phyloP scores from a whole-genome alignment of 495 filamentous ascomycete species.

The Staphylotrichum longicolle region DNA sequence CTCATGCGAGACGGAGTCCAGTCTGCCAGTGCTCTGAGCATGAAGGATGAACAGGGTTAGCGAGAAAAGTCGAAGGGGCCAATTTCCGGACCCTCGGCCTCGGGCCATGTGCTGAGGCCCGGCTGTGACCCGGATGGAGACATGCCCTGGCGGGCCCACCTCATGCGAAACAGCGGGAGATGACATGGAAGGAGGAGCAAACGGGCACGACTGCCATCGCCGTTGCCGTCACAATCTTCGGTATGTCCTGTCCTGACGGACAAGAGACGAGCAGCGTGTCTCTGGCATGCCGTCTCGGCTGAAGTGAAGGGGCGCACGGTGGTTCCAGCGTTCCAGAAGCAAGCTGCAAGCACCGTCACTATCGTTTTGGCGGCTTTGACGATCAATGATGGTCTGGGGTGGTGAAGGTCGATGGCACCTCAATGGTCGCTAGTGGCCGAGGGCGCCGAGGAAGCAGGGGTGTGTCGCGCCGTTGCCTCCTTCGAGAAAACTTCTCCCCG shows the following conservation, averaged over 20 bases:
- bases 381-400: slow-evolving; percentile 9
- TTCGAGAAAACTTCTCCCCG: slow-evolving; percentile 15
- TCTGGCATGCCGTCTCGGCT: too few relatives aligned
- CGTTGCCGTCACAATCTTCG: too few relatives aligned
- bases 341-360: neutral
- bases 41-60: slow-evolving; percentile 9
- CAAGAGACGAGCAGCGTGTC: too few relatives aligned
- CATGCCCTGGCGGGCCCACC: slow-evolving; percentile 15
- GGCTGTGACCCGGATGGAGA: slow-evolving; percentile 22
- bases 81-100: slow-evolving; percentile 33
- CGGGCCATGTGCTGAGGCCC: slow-evolving; percentile 21
- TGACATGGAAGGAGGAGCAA: slow-evolving; percentile 14
- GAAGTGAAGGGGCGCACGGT: neutral
- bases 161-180: slow-evolving; percentile 21
- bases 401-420: slow-evolving; percentile 7
- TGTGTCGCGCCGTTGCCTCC: slow-evolving; percentile 9
- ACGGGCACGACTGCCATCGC: neutral
- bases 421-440: slow-evolving; percentile 10
- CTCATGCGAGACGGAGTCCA: slow-evolving; percentile 9
- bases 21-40: neutral
- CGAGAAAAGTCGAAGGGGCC: slow-evolving; percentile 21
- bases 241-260: too few relatives aligned
- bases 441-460: slow-evolving; percentile 12
- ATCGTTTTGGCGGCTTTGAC: neutral
- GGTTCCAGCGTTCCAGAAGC: neutral